Evolutionary conservation across 345 rosid species (phyloP), one percentile per base, ranked within the genome.

Genomic region (Salix brachista): DNA sequence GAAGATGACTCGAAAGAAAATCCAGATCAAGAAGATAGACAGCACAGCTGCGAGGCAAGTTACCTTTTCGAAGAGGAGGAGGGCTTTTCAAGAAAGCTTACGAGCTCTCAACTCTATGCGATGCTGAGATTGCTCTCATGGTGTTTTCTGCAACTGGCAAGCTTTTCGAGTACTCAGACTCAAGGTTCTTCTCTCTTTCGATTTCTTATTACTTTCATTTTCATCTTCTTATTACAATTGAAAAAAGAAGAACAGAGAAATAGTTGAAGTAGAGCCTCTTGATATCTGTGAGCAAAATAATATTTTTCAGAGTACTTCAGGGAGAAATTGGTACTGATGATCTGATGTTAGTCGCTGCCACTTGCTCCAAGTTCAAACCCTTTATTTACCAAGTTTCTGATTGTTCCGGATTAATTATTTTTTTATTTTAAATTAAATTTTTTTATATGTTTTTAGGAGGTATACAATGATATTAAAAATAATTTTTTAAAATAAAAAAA

Each of bases 51-150:
- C 84, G 12, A 84, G 89, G 70, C 89, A 87, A 60, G 87, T 86
- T 5, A 86, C 87, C 4, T 84, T 82, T 65, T 86, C 86, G 3
- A 86, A 86, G 78, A 82, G 89, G 58, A 79, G 87, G 77, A 65
- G 87, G 89, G 25, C 80, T 87, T 66, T 83, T 83, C 75, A 87
- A 84, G 86, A 84, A 86, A 61, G 89, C 85, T 46, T 60, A 75
- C 34, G 89, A 87, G 70, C 87, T 84, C 32, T 75, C 87, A 21
- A 78, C 78, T 14, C 85, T 83, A 14, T 87, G 87, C 32, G 87
- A 84, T 77, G 89, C 82, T 67, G 84, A 83, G 72, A 70, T 84
- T 50, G 87, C 80, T 65, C 80, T 83, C 41, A 14, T 80, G 0
- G 84, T 82, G 39, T 80, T 84, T 46, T 83, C 87, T n/a, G 73